Evolutionary conservation across 352 stramenopile species (phyloP), one percentile per base, ranked within the genome.

Genomic region (Phytophthora crassamura): DNA sequence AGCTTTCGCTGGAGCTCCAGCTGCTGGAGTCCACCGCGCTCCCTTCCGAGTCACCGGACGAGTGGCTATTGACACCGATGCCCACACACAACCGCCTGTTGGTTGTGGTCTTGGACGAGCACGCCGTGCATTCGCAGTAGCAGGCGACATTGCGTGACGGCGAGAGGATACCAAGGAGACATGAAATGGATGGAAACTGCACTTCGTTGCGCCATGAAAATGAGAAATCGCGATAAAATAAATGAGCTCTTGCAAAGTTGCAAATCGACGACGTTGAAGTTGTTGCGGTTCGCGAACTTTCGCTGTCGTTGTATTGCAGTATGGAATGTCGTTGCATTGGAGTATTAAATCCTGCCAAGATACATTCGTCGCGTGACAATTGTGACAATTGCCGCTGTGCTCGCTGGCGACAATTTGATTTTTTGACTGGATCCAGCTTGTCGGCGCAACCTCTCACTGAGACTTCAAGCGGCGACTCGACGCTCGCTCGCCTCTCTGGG

Each of bases 21-120:
- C 39, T 60, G 12, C 25, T 59, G 41, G 47, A 59, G 25, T 47
- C 48, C 12, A 39, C 38, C 5, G 32, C n/a, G 30, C 16, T 28
- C 2, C 20, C 36, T n/a, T 34, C 53, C 18, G 40, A 11, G 28
- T 30, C 25, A 0, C 48, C 32, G 14, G 63, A 72, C 15, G 34
- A 49, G 22, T 81, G 73, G 73, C 52, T 73, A 22, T 18, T 41
- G 16, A 49, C 65, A 22, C 74, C 74, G 20, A 72, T 64, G 46
- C 73, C 73, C 30, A 54, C 61, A 25, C 54, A 69, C 36, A 81
- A 77, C 56, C 50, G 65, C 14, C 41, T 78, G 15, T 45, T 74
- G n/a, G 28, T 82, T 39, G 64, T 59, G 35, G 58, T 74, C 2
- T 58, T 82, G 42, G 58, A 71, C 12, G 56, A 71, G 20, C 58